Conservation (phyloP, 2,329 filamentous ascomycete species). For the Microdochium nivale region DNA sequence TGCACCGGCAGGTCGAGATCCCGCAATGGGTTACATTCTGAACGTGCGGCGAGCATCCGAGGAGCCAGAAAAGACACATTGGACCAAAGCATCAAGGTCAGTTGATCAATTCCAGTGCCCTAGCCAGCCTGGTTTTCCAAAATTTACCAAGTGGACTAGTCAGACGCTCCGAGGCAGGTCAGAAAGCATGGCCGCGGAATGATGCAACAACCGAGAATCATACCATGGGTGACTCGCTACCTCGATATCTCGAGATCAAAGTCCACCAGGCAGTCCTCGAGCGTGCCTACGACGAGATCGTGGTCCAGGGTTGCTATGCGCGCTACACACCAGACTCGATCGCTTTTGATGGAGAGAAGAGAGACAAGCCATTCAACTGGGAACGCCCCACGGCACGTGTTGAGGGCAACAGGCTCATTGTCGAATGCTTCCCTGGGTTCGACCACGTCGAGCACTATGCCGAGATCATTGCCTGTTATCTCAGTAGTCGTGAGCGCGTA, state of each 20-base stretch:
- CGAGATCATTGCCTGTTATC: slow-evolving; percentile 6
- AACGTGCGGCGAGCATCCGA: too few relatives aligned
- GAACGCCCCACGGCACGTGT: slow-evolving; percentile 8
- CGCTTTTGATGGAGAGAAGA: slow-evolving; percentile 9
- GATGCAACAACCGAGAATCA: slow-evolving; percentile 8
- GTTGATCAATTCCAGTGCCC: too few relatives aligned
- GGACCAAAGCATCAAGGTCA: too few relatives aligned
- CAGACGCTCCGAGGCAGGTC: background rate
- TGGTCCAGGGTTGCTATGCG: slow-evolving; percentile 4
- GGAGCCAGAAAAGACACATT: too few relatives aligned
- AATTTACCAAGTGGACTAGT: background rate
- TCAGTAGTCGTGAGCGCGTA: slow-evolving; percentile 2
- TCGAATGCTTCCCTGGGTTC: slow-evolving; percentile 11
- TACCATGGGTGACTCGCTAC: slow-evolving; percentile 10
- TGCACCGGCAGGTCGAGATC: too few relatives aligned
- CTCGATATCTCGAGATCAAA: slow-evolving; percentile 10
- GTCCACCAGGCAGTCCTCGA: slow-evolving; percentile 9
- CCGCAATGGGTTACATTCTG: too few relatives aligned
- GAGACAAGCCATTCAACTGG: slow-evolving; percentile 13
- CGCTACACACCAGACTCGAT: slow-evolving; percentile 2
- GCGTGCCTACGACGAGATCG: slow-evolving; percentile 6
- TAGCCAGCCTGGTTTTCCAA: too few relatives aligned
- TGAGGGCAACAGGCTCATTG: slow-evolving; percentile 5
- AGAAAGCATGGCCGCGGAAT: slow-evolving; percentile 3
- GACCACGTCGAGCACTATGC: slow-evolving; percentile 11